phyloP scores from a whole-genome alignment of 768 basidiomycete species.

The Termitomyces heimii region DNA sequence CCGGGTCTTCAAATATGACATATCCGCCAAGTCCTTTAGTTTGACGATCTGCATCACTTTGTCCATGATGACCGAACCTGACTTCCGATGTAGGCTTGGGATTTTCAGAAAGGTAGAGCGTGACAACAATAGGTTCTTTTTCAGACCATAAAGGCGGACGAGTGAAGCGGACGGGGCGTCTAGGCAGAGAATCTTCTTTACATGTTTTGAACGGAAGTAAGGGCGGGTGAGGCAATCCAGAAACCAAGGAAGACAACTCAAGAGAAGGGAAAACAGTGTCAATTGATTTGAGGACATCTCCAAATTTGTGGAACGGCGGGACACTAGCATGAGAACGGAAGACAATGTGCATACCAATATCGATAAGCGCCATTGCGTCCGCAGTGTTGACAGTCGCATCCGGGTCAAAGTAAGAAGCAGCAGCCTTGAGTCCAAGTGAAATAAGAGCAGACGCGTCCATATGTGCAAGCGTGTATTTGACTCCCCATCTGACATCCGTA shows the following conservation, averaged over 20 bases:
- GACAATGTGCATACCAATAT: neutral
- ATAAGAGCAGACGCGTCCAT: constrained; percentile 3
- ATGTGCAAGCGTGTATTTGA: neutral
- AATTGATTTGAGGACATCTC: constrained; percentile 3
- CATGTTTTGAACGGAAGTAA: neutral
- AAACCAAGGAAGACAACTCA: neutral
- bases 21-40: neutral
- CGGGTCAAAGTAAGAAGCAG: neutral
- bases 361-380: neutral
- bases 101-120: neutral
- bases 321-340: neutral
- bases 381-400: neutral
- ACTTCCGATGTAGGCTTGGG: neutral
- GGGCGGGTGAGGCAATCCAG: neutral
- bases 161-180: neutral
- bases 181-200: neutral
- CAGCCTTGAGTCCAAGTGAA: neutral
- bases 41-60: neutral
- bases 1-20: neutral
- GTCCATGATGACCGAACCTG: neutral
- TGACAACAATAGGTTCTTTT: neutral
- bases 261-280: constrained; percentile 1
- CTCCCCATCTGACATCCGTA: neutral
- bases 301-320: constrained; percentile 1
- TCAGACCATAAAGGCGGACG: neutral